These are phyloP conservation scores for Corylus americana DNA, from an alignment of 306 rosid species.

Conservation along the genomic window DNA sequence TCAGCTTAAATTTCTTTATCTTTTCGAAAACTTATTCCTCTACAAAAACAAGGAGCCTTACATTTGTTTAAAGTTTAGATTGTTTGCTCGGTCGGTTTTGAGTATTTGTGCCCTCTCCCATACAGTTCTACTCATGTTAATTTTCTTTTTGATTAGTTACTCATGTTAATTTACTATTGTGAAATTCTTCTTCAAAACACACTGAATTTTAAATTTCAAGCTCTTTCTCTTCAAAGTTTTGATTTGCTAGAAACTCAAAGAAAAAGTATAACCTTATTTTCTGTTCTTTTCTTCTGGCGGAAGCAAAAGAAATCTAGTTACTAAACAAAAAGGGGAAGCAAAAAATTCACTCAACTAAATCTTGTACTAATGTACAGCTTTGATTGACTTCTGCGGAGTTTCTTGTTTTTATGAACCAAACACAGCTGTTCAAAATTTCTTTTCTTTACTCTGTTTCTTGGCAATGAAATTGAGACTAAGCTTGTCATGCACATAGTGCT, in stretches of 20 bases:
- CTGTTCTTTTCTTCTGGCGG: background rate
- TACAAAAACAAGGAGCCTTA: background rate
- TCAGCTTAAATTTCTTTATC: background rate
- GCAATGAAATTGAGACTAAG: background rate
- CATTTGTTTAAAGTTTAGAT: background rate
- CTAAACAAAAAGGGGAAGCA: background rate
- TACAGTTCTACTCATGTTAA: background rate
- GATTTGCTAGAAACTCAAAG: slow-evolving; percentile 11
- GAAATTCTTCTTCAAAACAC: background rate
- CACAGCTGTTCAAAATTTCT: background rate
- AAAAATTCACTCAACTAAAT: background rate
- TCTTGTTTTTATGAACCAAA: background rate
- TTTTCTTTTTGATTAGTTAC: background rate
- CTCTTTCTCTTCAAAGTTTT: background rate
- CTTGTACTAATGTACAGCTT: background rate
- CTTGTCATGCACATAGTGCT: background rate
- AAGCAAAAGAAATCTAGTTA: background rate
- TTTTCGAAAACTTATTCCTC: background rate
- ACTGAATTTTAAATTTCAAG: background rate
- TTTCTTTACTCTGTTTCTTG: background rate
- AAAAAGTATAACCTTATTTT: background rate
- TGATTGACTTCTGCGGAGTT: background rate
- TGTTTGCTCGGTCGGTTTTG: background rate
- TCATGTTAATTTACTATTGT: background rate
- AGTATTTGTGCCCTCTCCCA: background rate